Conservation (phyloP, 371 early-diverging fungal species). For the Coemansia linderi region DNA sequence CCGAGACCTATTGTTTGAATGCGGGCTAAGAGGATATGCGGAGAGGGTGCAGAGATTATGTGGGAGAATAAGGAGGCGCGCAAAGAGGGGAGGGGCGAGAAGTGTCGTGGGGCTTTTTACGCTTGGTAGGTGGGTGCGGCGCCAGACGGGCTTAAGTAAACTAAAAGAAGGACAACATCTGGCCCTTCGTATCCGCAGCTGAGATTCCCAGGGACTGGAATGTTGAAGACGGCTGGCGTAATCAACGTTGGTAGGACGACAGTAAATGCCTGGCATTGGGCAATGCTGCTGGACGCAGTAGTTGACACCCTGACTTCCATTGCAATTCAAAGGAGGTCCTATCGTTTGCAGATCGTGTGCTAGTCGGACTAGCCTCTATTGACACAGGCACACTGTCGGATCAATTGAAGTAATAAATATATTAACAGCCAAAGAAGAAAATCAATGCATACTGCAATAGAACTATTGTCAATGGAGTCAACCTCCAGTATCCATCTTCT, state of each 20-base stretch:
- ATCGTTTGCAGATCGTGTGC: too few relatives aligned
- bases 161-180: not conserved
- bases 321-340: not conserved
- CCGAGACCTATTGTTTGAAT: conserved; percentile 1
- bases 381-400: too few relatives aligned
- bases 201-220: conserved; percentile 3
- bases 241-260: conserved; percentile 3
- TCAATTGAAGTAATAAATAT: too few relatives aligned
- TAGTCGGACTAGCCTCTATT: too few relatives aligned
- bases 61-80: not conserved
- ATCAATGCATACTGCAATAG: too few relatives aligned
- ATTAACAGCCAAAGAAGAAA: too few relatives aligned
- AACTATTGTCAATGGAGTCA: too few relatives aligned
- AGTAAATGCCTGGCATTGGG: not conserved
- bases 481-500: too few relatives aligned
- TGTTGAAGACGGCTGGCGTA: not conserved
- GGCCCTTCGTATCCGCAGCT: not conserved
- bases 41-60: not conserved
- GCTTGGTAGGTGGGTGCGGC: not conserved
- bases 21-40: not conserved
- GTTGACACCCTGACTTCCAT: not conserved
- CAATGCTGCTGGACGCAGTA: conserved; percentile 6
- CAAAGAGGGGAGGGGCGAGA: not conserved
- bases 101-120: not conserved
- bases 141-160: not conserved